Base-by-base conservation (phyloP, 306 rosid species). In the Cucumis cinereus region DNA sequence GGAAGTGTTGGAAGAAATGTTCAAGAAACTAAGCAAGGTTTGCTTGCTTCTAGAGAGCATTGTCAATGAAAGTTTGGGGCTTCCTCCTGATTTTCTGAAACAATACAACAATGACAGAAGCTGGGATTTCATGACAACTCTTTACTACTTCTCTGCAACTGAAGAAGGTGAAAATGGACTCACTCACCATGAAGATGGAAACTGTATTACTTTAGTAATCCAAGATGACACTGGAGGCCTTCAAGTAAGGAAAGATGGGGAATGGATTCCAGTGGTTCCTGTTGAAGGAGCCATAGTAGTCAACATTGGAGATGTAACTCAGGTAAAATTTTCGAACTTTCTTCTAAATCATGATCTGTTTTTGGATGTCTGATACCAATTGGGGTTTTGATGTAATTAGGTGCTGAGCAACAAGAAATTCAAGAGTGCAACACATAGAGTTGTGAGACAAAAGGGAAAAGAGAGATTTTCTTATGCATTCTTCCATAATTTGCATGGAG, bases 191-290 rank as follows among this genome's bases (percentile, higher is more conserved):
- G 87, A 87, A 80, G 89, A 89, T 79, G 84, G 73, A 9, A 89
- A 83, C 50, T 59, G 54, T 7, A 8, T 89, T 10, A 82, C 88
- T 58, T 76, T 87, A 45, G 84, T 87, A 8, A 1, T 83, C 43
- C 91, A 85, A 26, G 89, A 89, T 79, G 84, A 58, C 3, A 84
- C 77, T n/a, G 93, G 90, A 63, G 91, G 89, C 24, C 78, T 85
- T 0, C 64, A 85, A 69, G 82, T 87, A 8, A 79, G 9, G 43
- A 81, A 68, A 55, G 68, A 85, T 54, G 85, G 83, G 6, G 49
- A 82, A 16, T 87, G 89, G 91, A 60, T 82, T 68, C 84, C 88
- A 0, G 84, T 81, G 50, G 74, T 61, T 36, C 89, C 89, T n/a
- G 43, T 49, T 2, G 76, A 78, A 54, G 90, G 75, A 64, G 72